Evolutionary conservation across 208 protist species (phyloP).

Genomic region (Naegleria gruberi): DNA sequence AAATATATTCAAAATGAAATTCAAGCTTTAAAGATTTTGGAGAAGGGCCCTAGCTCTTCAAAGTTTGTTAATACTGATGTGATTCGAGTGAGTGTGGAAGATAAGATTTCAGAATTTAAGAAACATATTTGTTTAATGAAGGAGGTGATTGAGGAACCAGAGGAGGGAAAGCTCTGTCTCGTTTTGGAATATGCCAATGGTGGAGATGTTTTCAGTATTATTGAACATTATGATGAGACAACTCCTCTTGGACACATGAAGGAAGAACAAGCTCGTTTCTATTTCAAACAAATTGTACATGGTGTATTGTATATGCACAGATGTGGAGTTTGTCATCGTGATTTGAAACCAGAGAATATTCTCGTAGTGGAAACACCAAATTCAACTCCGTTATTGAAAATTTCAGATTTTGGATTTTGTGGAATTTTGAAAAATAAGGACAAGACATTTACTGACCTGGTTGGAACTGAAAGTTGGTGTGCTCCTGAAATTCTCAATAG

Average conservation of each 20-base stretch:
- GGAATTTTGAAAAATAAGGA: conserved; percentile 61
- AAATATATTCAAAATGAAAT: conserved; percentile 8
- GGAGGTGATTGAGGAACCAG: not conserved
- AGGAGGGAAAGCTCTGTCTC: not conserved
- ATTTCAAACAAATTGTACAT: conserved; percentile 57
- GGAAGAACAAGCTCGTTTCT: not conserved
- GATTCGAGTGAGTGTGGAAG: not conserved
- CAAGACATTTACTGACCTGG: conserved; percentile 52
- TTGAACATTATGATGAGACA: not conserved
- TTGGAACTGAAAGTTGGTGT: conserved; percentile 64
- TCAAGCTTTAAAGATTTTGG: not conserved
- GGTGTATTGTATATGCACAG: conserved; percentile 60
- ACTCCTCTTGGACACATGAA: not conserved
- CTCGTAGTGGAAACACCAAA: conserved; percentile 47
- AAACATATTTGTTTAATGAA: not conserved
- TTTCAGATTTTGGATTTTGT: conserved; percentile 73
- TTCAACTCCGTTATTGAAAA: conserved; percentile 45
- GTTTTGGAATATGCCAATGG: not conserved
- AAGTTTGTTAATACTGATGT: not conserved
- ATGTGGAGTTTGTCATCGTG: conserved; percentile 74
- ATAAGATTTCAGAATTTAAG: not conserved
- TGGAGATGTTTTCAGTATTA: not conserved
- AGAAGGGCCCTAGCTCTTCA: not conserved
- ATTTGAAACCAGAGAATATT: conserved; percentile 87
- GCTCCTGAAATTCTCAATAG: conserved; percentile 64